A percentile compares a stretch with the other conserved stretches of the same genome.
These are phyloP conservation scores for Arthroderma sp. DNA, from an alignment of 2,329 filamentous ascomycete species.

Conservation along the genomic window DNA sequence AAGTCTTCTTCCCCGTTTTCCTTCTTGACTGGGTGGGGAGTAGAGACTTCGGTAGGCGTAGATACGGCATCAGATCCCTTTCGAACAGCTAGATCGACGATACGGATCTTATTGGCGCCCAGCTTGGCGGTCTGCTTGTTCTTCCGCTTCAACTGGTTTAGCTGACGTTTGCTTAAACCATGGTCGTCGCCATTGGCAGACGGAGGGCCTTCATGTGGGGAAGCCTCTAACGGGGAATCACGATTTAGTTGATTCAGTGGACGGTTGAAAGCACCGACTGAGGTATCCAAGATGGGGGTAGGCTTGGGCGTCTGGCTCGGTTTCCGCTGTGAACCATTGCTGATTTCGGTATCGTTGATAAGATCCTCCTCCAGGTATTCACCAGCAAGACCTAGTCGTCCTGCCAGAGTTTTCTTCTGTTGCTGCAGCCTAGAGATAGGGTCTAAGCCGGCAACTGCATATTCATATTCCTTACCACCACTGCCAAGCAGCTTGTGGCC, in stretches of 20 bases:
- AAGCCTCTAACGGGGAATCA: constrained; percentile 31
- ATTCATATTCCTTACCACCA: constrained; percentile 71
- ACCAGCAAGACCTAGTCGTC: constrained; percentile 71
- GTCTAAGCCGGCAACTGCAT: constrained; percentile 67
- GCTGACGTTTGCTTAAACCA: constrained; percentile 76
- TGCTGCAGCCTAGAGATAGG: constrained; percentile 68
- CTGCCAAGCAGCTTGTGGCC: constrained; percentile 76
- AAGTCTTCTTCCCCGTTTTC: constrained; percentile 48
- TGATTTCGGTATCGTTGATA: constrained; percentile 48
- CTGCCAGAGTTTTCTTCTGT: constrained; percentile 76
- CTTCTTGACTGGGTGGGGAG: constrained; percentile 48
- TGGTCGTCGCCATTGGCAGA: constrained; percentile 49
- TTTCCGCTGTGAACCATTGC: background rate
- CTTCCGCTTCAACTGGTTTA: constrained; percentile 90
- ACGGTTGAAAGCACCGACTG: constrained; percentile 29
- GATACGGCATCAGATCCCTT: constrained; percentile 51
- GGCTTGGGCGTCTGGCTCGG: constrained; percentile 6
- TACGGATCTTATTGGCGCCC: constrained; percentile 76
- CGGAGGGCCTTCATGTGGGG: constrained; percentile 34
- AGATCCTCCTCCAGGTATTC: constrained; percentile 78
- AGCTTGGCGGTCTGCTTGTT: constrained; percentile 81
- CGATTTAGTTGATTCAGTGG: constrained; percentile 36
- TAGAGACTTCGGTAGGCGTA: constrained; percentile 27
- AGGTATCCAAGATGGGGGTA: constrained; percentile 41
- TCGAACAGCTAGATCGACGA: constrained; percentile 72